Conservation (phyloP, 2,329 filamentous ascomycete species). For the Exophiala oligosperma region DNA sequence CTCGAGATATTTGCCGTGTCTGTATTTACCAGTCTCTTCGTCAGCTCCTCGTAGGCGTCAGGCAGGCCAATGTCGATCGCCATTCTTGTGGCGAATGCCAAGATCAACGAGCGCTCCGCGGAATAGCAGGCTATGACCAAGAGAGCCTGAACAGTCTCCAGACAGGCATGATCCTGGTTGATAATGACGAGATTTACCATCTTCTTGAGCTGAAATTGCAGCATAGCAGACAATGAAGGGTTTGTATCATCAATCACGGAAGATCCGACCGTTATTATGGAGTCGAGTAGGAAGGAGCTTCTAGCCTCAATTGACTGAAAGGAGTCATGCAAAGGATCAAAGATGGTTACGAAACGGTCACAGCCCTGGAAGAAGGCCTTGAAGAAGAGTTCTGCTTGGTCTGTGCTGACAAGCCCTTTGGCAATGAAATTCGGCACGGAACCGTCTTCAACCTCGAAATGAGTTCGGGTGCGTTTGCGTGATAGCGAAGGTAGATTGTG, state of each 20-base stretch:
- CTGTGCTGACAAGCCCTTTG: slow-evolving; percentile 36
- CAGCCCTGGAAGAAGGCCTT: slow-evolving; percentile 41
- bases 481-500: slow-evolving; percentile 13
- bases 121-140: slow-evolving; percentile 55
- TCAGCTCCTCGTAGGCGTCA: slow-evolving; percentile 43
- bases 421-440: slow-evolving; percentile 38
- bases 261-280: slow-evolving; percentile 54
- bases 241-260: slow-evolving; percentile 39
- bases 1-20: slow-evolving; percentile 16
- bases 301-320: slow-evolving; percentile 47
- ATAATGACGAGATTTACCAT: slow-evolving; percentile 49
- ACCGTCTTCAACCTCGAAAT: slow-evolving; percentile 37
- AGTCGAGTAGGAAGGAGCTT: slow-evolving; percentile 53
- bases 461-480: slow-evolving; percentile 34
- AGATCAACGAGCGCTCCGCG: slow-evolving; percentile 52
- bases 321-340: slow-evolving; percentile 47
- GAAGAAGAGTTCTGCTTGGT: slow-evolving; percentile 37
- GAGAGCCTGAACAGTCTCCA: slow-evolving; percentile 56
- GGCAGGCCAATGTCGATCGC: slow-evolving; percentile 51
- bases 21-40: slow-evolving; percentile 32
- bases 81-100: slow-evolving; percentile 53
- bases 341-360: slow-evolving; percentile 52
- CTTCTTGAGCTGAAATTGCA: slow-evolving; percentile 46
- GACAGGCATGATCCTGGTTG: slow-evolving; percentile 37
- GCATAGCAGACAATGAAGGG: slow-evolving; percentile 42